Evolutionary conservation across 192 early-diverging fungal genomes (phyloP).

Genomic region (Tieghemiomyces parasiticus): DNA sequence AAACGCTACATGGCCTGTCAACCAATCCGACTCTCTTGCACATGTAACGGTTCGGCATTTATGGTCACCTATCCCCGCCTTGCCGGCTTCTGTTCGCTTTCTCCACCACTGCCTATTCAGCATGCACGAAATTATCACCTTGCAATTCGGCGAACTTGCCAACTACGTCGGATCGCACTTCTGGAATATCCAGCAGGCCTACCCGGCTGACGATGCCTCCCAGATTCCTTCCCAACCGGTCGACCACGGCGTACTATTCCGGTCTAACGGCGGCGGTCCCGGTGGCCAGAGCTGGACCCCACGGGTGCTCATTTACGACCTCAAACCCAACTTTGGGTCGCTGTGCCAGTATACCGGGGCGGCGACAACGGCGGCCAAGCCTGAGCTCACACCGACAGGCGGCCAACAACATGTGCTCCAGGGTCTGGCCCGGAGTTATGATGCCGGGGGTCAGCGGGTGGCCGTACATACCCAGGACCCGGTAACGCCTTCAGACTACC

Average conservation of each 20-base stretch:
- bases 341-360: neutral
- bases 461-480: conserved; percentile 20
- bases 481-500: neutral
- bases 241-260: conserved; percentile 42
- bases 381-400: too few relatives aligned
- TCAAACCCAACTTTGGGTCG: conserved; percentile 40
- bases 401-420: too few relatives aligned
- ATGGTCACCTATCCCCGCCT: too few relatives aligned
- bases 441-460: conserved; percentile 16
- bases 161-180: conserved; percentile 85
- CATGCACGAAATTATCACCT: conserved; percentile 81
- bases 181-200: conserved; percentile 73
- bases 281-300: conserved; percentile 50
- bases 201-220: conserved; percentile 4
- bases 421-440: neutral
- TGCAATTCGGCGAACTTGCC: conserved; percentile 77
- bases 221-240: conserved; percentile 17
- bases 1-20: too few relatives aligned
- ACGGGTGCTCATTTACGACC: conserved; percentile 63
- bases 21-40: too few relatives aligned
- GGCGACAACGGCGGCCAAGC: neutral
- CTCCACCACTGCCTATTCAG: too few relatives aligned
- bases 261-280: conserved; percentile 27
- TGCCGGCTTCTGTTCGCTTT: too few relatives aligned
- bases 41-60: too few relatives aligned